Base-by-base conservation (phyloP, 495 filamentous ascomycete genomes). In the Xylaria bambusicola region DNA sequence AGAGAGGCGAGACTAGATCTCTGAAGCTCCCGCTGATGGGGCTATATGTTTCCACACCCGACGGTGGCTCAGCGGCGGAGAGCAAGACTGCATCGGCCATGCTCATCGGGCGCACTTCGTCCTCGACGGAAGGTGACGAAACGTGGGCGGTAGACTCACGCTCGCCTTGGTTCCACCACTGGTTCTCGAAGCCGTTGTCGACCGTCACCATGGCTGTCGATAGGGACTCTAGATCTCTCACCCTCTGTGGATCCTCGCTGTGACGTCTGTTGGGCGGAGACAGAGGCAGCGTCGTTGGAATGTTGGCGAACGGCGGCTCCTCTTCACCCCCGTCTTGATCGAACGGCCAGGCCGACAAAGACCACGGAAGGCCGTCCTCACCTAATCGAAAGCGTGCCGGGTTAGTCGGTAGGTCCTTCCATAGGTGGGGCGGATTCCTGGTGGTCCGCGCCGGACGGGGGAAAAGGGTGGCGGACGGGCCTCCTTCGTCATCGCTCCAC, bases 161-260 rank as follows among this genome's bases (percentile, higher is more conserved):
- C 5, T 23, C 42, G 6, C 77, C 77, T 52, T 77, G 75, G 53
- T 77, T 73, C 77, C 77, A 79, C 77, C 77, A 79, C 63, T 79
- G 77, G 64, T 74, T 75, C 66, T 80, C 78, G 38, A 80, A 79
- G 10, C 78, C 78, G 54, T 80, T 79, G 61, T 82, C 81, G 7
- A 83, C 78, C 4, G 81, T 82, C 74, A 83, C 77, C 80, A 83
- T 80, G 24, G 81, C 81, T 24, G 73, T 73, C 17, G 78, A 77
- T 15, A 83, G 65, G 0, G 77, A 75, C 52, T 75, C 79, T 26
- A 82, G 69, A 20, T 83, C 77, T 62, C 26, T 69, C 38, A 26
- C 73, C 68, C 62, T 64, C 41, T 62, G 56, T n/a, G 51, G 51
- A 52, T 66, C 64, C 20, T 66, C 66, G 7, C 44, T 58, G 12